Evolutionary conservation across 192 early-diverging fungal genomes (phyloP).

Genomic region (Umbelopsis isabellina): DNA sequence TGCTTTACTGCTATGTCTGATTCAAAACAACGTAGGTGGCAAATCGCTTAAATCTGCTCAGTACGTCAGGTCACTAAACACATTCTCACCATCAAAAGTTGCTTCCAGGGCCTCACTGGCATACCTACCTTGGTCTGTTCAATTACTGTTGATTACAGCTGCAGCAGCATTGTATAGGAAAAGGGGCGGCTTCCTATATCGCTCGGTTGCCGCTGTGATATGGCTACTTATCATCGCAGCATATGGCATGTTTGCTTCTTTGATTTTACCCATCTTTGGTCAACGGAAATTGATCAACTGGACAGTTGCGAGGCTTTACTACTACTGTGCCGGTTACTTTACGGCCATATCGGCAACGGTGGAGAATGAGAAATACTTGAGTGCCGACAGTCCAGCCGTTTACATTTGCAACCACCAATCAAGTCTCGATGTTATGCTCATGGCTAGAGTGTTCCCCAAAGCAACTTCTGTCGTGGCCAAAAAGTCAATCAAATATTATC

Average conservation of each 20-base stretch:
- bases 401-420: constrained; percentile 89
- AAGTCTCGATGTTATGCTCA: constrained; percentile 71
- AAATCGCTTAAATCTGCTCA: not conserved
- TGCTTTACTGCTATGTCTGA: constrained; percentile 10
- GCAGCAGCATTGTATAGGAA: constrained; percentile 27
- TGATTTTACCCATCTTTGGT: constrained; percentile 60
- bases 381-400: constrained; percentile 62
- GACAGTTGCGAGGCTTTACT: constrained; percentile 59
- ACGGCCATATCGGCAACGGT: constrained; percentile 65
- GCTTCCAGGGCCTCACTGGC: not conserved
- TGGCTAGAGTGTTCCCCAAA: constrained; percentile 69
- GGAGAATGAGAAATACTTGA: constrained; percentile 62
- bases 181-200: constrained; percentile 15
- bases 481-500: constrained; percentile 67
- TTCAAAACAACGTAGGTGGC: constrained; percentile 15
- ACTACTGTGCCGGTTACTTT: constrained; percentile 49
- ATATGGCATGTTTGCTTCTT: constrained; percentile 53
- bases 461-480: constrained; percentile 72
- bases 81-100: not conserved
- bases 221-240: constrained; percentile 14
- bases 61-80: not conserved
- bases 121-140: constrained; percentile 13
- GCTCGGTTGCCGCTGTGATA: not conserved
- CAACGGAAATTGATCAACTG: constrained; percentile 64
- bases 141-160: constrained; percentile 12